phyloP scores from a whole-genome alignment of 352 stramenopile genomes.

The Pythium phragmiticola region DNA sequence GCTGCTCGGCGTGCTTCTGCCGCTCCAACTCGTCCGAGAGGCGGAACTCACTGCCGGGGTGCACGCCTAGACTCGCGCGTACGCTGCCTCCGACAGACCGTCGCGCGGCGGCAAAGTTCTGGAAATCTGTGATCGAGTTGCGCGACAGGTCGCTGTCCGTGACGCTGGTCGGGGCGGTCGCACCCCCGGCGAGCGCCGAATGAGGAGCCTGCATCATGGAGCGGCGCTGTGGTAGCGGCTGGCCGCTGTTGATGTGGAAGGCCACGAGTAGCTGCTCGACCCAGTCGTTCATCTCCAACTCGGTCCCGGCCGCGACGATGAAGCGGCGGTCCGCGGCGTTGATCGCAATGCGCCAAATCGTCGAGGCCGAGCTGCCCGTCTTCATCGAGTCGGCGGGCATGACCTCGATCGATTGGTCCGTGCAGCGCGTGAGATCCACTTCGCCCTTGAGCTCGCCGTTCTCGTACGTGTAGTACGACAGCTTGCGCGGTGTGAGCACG shows the following conservation, averaged over 20 bases:
- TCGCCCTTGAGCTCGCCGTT: conserved; percentile 37
- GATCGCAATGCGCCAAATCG: conserved; percentile 50
- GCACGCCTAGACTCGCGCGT: conserved; percentile 41
- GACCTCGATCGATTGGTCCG: conserved; percentile 35
- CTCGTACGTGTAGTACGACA: conserved; percentile 40
- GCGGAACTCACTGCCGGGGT: conserved; percentile 30
- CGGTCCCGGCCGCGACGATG: conserved; percentile 35
- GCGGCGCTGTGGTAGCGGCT: conserved; percentile 21
- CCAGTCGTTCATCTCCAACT: conserved; percentile 53
- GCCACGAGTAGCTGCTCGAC: conserved; percentile 36
- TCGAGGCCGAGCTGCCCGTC: conserved; percentile 41
- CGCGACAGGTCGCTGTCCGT: conserved; percentile 9
- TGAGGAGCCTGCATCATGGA: conserved; percentile 6
- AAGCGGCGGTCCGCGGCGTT: conserved; percentile 35
- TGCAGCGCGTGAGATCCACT: conserved; percentile 32
- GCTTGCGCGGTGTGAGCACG: conserved; percentile 35
- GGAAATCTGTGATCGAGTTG: conserved; percentile 65
- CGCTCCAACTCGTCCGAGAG: conserved; percentile 34
- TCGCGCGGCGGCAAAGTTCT: conserved; percentile 71
- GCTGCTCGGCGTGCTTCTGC: conserved; percentile 12
- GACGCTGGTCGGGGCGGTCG: conserved; percentile 5
- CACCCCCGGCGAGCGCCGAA: background rate
- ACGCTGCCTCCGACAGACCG: conserved; percentile 30
- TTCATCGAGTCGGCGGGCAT: conserved; percentile 49
- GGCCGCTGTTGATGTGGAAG: conserved; percentile 32